Evolutionary conservation across 495 filamentous ascomycete genomes (phyloP), one percentile per base, ranked within the genome.

Genomic region (Tuber brumale): DNA sequence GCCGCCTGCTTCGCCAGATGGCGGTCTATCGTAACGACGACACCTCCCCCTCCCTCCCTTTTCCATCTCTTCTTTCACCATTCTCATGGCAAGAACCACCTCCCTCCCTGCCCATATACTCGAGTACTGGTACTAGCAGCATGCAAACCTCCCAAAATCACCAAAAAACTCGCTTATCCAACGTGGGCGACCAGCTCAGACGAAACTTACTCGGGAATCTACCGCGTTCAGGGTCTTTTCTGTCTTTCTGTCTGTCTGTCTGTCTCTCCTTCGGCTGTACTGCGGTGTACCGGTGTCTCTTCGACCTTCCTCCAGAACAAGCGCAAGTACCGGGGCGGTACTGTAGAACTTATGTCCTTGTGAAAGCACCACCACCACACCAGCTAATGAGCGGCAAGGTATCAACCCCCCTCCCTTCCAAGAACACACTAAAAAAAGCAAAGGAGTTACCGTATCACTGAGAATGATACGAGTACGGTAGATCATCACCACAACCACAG

Each of bases 301-400:
- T 61, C 57, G 31, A 31, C 27, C 48, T 48, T 19, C 46, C 46
- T 3, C 3, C n/a, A 31, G 57, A 5, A 66, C 57, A 31, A n/a
- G 57, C 57, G 31, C 9, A 66, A 66, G 57, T 66, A 31, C 57
- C 27, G 57, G 57, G n/a, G 27, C 57, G 57, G 12, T 66, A 66
- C 57, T 66, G 57, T 66, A 31, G 57, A 66, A 66, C 57, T 66
- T 66, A 66, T 66, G n/a, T 66, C 57, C 57, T 31, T n/a, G 57
- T 66, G 3, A 66, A 18, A 31, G 57, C 57, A 31, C n/a, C 14
- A 12, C 51, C 51, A 51, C 48, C 48, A 12, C 48, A 57, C 9
- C 21, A n/a, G 7, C 23, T 27, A 31, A 16, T 31, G 57, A 31
- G 27, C 12, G 10, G 27, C n/a, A 66, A 57, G 3, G 27, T 31